Evolutionary conservation across 1,284 basidiomycete species (phyloP).

Genomic region (Phylloboletellus chloephorus): DNA sequence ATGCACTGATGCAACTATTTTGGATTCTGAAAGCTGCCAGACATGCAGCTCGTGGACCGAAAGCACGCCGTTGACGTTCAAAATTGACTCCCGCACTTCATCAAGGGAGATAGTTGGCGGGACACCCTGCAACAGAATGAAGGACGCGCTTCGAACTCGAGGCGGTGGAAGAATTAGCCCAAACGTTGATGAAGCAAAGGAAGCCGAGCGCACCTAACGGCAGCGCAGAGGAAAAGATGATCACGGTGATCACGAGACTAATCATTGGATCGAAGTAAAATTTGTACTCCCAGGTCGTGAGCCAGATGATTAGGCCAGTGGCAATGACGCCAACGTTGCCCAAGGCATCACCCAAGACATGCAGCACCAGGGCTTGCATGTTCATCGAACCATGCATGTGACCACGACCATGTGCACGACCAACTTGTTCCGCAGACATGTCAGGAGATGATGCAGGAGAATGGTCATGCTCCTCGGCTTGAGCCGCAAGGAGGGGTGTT

Average conservation of each 20-base stretch:
- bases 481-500: constrained; percentile 36
- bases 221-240: constrained; percentile 94
- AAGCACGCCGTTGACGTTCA: constrained; percentile 80
- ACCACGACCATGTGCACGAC: constrained; percentile 35
- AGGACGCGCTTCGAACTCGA: constrained; percentile 86
- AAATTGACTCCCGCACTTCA: constrained; percentile 76
- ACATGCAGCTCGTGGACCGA: constrained; percentile 95
- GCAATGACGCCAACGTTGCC: constrained; percentile 98
- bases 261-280: constrained; percentile 94
- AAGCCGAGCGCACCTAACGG: constrained; percentile 68
- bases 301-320: constrained; percentile 91
- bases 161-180: constrained; percentile 11
- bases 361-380: constrained; percentile 91
- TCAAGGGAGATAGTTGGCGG: constrained; percentile 87
- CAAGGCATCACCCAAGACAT: constrained; percentile 94
- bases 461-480: constrained; percentile 16
- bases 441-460: constrained; percentile 12
- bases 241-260: constrained; percentile 90
- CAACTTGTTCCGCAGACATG: constrained; percentile 18
- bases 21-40: constrained; percentile 89
- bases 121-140: constrained; percentile 96
- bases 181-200: constrained; percentile 8
- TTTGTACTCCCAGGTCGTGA: constrained; percentile 71
- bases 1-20: constrained; percentile 94
- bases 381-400: constrained; percentile 89